Conservation (phyloP, 202 grass and related monocot species). For the Brachypodium distachyon region DNA sequence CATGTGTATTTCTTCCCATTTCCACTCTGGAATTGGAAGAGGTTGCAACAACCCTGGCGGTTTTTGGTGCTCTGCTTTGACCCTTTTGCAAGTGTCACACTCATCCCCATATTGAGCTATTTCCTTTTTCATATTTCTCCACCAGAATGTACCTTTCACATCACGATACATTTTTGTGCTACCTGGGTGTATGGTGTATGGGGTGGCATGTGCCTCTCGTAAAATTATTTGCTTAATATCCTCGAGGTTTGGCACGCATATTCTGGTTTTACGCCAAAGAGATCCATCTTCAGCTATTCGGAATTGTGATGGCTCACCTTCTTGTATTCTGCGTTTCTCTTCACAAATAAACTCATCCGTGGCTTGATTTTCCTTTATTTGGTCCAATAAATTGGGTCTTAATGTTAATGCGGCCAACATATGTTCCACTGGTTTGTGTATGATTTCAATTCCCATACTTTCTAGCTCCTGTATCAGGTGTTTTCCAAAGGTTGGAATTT, state of each 20-base stretch:
- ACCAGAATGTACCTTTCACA: background rate
- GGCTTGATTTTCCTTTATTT: background rate
- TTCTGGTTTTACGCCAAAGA: background rate
- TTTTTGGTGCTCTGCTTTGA: background rate
- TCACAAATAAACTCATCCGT: background rate
- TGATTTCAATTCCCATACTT: background rate
- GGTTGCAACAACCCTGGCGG: background rate
- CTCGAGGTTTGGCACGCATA: background rate
- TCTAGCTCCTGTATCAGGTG: background rate
- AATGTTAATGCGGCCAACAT: background rate
- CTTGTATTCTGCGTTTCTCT: background rate
- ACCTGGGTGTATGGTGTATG: background rate
- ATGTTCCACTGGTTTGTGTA: background rate
- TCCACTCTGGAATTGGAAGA: background rate
- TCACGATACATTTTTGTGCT: background rate
- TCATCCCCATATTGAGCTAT: background rate
- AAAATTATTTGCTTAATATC: background rate
- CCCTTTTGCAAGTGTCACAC: background rate
- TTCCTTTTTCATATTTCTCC: background rate
- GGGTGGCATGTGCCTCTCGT: background rate
- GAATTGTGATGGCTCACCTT: background rate
- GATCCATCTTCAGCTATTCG: background rate
- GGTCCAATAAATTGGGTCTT: background rate
- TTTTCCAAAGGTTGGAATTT: background rate
- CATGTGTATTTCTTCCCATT: background rate